Percentiles rank a stretch among this genome's conserved stretches.
phyloP scores from a whole-genome alignment of 345 rosid genomes.

The Corymbia maculata region DNA sequence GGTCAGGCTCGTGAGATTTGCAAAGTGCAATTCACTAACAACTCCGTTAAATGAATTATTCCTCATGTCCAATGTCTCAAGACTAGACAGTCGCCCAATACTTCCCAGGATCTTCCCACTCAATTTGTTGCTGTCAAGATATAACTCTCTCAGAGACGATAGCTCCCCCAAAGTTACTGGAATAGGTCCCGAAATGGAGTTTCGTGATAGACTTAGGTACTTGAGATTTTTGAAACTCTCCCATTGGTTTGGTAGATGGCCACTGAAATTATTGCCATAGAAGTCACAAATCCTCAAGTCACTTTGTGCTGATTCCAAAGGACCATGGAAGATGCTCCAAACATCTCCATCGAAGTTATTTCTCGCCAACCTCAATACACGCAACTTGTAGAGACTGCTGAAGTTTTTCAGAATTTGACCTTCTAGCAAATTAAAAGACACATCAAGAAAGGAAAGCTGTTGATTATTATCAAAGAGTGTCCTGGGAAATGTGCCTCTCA shows the following conservation, averaged over 20 bases:
- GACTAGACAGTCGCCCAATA: too few species aligned
- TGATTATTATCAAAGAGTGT: not conserved
- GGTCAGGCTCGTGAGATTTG: too few species aligned
- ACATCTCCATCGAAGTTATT: too few species aligned
- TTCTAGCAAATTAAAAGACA: not conserved
- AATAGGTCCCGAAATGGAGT: too few species aligned
- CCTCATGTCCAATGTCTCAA: fast-evolving
- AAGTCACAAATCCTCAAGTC: not conserved
- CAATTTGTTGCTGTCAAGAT: fast-evolving
- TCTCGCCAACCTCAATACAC: fast-evolving
- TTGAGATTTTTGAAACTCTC: not conserved
- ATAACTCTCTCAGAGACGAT: too few species aligned
- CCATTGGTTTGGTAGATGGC: not conserved
- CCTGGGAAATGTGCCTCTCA: not conserved
- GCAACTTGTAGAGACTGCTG: not conserved
- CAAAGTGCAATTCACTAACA: too few species aligned
- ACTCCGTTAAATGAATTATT: too few species aligned
- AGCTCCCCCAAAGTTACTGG: too few species aligned
- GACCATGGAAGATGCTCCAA: not conserved
- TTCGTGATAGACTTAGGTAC: not conserved
- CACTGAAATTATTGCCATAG: not conserved
- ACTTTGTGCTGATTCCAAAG: not conserved
- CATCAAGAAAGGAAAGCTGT: not conserved
- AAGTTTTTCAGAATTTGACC: not conserved
- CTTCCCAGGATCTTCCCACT: too few species aligned